Evolutionary conservation across 2,329 filamentous ascomycete genomes (phyloP).

Genomic region (Ascochyta koolunga): DNA sequence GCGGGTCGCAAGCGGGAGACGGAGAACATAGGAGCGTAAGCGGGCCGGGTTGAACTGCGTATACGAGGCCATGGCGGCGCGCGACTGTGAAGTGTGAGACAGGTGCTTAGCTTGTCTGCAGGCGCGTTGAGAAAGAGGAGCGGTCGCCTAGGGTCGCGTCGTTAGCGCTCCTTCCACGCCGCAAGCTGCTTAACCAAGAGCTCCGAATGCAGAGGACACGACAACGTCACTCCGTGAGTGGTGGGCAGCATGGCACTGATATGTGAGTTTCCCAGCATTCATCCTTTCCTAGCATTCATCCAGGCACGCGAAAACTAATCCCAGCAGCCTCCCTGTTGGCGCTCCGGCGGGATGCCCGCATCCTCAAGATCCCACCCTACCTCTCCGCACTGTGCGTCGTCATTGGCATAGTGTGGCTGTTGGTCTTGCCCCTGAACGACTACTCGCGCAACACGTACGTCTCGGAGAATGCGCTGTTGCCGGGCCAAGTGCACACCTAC

Average conservation of each 20-base stretch:
- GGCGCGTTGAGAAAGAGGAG: conserved; percentile 22
- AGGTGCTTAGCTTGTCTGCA: conserved; percentile 4
- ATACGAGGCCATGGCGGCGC: conserved; percentile 51
- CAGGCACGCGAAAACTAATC: conserved; percentile 19
- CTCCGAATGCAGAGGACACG: conserved; percentile 22
- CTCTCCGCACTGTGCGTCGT: conserved; percentile 84
- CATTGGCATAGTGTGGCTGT: conserved; percentile 86
- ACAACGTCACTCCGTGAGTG: conserved; percentile 15
- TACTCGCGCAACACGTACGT: conserved; percentile 95
- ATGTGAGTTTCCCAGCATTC: conserved; percentile 28
- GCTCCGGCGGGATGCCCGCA: conserved; percentile 78
- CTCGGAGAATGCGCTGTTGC: conserved; percentile 93
- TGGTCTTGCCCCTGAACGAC: conserved; percentile 85
- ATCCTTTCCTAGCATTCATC: neutral
- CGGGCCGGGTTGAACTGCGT: conserved; percentile 72
- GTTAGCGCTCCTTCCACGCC: conserved; percentile 20
- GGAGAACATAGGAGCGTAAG: conserved; percentile 79
- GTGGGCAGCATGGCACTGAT: conserved; percentile 43
- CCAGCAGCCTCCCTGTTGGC: conserved; percentile 63
- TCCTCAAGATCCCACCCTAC: conserved; percentile 85
- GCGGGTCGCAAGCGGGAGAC: conserved; percentile 88
- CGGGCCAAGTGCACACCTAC: conserved; percentile 96
- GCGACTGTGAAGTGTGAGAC: conserved; percentile 17
- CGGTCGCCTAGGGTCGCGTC: conserved; percentile 8
- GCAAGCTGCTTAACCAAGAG: conserved; percentile 23